Evolutionary conservation across 495 filamentous ascomycete species (phyloP).

Genomic region (Penicillium dipodomyicola): DNA sequence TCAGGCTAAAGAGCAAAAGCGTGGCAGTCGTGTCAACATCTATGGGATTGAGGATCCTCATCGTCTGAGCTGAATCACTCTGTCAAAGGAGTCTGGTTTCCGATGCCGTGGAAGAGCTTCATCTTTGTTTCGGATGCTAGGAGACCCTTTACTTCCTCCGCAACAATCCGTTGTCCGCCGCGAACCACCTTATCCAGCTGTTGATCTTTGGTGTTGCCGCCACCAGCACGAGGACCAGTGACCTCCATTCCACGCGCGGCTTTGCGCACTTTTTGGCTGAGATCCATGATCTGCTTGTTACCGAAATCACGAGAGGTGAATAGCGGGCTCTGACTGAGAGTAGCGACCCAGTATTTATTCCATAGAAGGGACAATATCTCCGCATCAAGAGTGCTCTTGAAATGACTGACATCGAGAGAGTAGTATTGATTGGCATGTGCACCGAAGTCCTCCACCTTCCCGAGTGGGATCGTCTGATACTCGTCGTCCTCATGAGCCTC

Average conservation of each 20-base stretch:
- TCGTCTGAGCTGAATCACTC: constrained; percentile 7
- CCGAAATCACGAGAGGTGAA: constrained; percentile 91
- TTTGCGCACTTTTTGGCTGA: constrained; percentile 74
- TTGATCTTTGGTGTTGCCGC: constrained; percentile 46
- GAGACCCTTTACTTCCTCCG: constrained; percentile 82
- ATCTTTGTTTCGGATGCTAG: constrained; percentile 81
- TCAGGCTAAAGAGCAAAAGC: constrained; percentile 6
- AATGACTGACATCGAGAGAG: constrained; percentile 83
- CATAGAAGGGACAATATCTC: constrained; percentile 84
- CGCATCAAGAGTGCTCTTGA: constrained; percentile 85
- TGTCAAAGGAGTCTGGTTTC: constrained; percentile 27
- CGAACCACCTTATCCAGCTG: constrained; percentile 77
- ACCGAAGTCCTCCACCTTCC: constrained; percentile 94
- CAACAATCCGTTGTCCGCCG: constrained; percentile 76
- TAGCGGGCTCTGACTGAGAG: constrained; percentile 90
- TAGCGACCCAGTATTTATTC: constrained; percentile 99
- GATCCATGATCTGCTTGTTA: constrained; percentile 87
- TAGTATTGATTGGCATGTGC: constrained; percentile 91
- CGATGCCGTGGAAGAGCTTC: constrained; percentile 73
- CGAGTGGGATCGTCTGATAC: constrained; percentile 71
- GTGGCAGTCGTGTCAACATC: constrained; percentile 24
- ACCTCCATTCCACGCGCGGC: constrained; percentile 51
- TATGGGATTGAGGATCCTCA: constrained; percentile 4
- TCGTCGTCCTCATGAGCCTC: constrained; percentile 47
- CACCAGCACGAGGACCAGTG: constrained; percentile 32